Evolutionary conservation across 805 yeast species (phyloP), one percentile per base, ranked within the genome.

Genomic region (Pichia eremophila): DNA sequence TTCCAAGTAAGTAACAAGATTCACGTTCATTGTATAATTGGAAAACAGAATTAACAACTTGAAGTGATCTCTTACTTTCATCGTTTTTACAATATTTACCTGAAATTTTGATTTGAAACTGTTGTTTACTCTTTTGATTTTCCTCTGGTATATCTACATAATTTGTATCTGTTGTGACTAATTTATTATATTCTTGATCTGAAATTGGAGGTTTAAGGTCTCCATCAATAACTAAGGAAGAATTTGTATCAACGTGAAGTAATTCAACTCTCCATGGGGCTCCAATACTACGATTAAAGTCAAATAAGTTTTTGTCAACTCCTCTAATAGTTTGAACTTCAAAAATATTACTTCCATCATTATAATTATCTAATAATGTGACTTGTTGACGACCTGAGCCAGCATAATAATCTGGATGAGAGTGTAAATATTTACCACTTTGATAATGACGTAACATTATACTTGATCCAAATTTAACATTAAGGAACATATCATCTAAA

Each of bases 111-210:
- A 91, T 66, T 47, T 76, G 76, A 74, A 88, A 89, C 52, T 77
- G 76, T 61, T 85, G 89, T 59, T 79, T 79, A 39, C 74, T 70
- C 2, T 29, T 25, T 2, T 35, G 31, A 12, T 46, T 41, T 8
- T 44, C 40, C 8, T 41, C 37, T 2, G 36, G 40, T 15, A 41
- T 44, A 8, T 5, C 19, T 2, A 14, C 36, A 40, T 46, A 44
- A 14, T 44, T 32, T 14, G 43, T 46, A 43, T 52, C 49, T 9
- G 55, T 52, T 28, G 86, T 75, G 1, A 89, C 95, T 64, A 89
- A 95, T 53, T 75, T 77, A 59, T 89, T 83, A 64, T 91, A 90
- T 48, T 93, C 98, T 58, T 87, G 93, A 60, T 87, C 95, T 10
- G 91, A 77, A 28, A 89, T 77, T 10, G 96, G 96, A 4, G 98